Evolutionary conservation across 2,329 filamentous ascomycete genomes (phyloP).

Genomic region (Aspergillus persii): DNA sequence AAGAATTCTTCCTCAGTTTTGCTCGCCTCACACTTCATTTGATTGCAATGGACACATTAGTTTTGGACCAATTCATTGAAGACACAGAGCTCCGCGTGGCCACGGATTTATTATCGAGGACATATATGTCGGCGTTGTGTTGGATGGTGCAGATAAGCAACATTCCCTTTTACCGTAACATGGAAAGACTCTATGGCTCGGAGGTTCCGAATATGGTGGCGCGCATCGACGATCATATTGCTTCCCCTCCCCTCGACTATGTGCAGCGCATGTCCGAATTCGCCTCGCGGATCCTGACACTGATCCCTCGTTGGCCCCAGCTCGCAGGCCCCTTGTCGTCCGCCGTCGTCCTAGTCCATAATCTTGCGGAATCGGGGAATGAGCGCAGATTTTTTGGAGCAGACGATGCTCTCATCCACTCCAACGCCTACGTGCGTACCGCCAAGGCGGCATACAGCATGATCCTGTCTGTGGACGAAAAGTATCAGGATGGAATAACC

Average conservation of each 20-base stretch:
- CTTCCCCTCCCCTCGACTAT: slow-evolving; percentile 25
- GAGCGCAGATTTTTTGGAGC: slow-evolving; percentile 25
- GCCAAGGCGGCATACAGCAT: slow-evolving; percentile 28
- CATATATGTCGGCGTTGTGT: slow-evolving; percentile 34
- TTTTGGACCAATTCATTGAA: slow-evolving; percentile 29
- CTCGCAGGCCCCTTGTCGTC: slow-evolving; percentile 23
- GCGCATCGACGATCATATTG: slow-evolving; percentile 29
- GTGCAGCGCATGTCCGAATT: slow-evolving; percentile 30
- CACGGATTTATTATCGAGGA: slow-evolving; percentile 31
- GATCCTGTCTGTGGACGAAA: slow-evolving; percentile 32
- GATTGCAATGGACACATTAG: slow-evolving; percentile 37
- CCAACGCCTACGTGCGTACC: slow-evolving; percentile 15
- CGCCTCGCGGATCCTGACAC: slow-evolving; percentile 24
- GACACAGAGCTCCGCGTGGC: slow-evolving; percentile 25
- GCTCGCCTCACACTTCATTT: slow-evolving; percentile 42
- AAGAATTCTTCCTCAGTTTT: slow-evolving; percentile 43
- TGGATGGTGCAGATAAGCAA: slow-evolving; percentile 34
- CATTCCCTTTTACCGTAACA: slow-evolving; percentile 38
- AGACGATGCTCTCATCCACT: slow-evolving; percentile 21
- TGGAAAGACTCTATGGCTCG: slow-evolving; percentile 30
- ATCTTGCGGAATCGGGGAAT: slow-evolving; percentile 29
- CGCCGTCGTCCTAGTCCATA: slow-evolving; percentile 25
- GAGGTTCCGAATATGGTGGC: slow-evolving; percentile 28
- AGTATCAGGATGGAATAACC: slow-evolving; percentile 38
- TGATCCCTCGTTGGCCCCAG: slow-evolving; percentile 29